Evolutionary conservation across 23 red algal species (phyloP).

Genomic region (Cyanidium caldarium): DNA sequence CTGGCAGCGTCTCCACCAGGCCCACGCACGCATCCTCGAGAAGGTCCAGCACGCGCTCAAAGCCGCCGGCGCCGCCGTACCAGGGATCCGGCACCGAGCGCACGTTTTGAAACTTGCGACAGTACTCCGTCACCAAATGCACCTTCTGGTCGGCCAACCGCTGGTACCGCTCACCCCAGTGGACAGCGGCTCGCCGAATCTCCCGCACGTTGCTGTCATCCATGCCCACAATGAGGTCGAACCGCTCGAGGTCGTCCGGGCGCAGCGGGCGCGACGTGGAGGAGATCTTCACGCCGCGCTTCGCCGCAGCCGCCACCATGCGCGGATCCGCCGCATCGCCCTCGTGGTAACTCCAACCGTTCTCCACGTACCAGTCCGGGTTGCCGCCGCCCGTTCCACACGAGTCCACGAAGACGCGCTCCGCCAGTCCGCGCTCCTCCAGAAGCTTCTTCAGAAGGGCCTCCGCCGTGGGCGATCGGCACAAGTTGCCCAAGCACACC

Average conservation of each 20-base stretch:
- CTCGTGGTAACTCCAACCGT: conserved; percentile 47
- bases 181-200: conserved; percentile 26
- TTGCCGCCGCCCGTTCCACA: conserved; percentile 79
- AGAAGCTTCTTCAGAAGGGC: conserved; percentile 38
- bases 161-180: conserved; percentile 19
- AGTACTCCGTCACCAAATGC: conserved; percentile 34
- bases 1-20: conserved; percentile 9
- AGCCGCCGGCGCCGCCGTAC: conserved; percentile 44
- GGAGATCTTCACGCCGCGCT: conserved; percentile 35
- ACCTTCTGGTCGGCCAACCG: conserved; percentile 19
- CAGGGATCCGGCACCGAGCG: conserved; percentile 43
- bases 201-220: conserved; percentile 45
- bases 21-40: conserved; percentile 60
- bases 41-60: conserved; percentile 59
- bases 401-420: conserved; percentile 46
- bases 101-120: not conserved
- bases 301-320: conserved; percentile 26
- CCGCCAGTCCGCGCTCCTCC: conserved; percentile 12
- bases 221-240: conserved; percentile 75
- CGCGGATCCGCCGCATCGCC: conserved; percentile 48
- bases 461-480: conserved; percentile 78
- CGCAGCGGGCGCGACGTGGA: conserved; percentile 34
- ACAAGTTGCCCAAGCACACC: conserved; percentile 81
- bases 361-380: conserved; percentile 49
- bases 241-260: conserved; percentile 33